Base-by-base conservation (phyloP, 2,329 filamentous ascomycete genomes). In the Canariomyces notabilis region DNA sequence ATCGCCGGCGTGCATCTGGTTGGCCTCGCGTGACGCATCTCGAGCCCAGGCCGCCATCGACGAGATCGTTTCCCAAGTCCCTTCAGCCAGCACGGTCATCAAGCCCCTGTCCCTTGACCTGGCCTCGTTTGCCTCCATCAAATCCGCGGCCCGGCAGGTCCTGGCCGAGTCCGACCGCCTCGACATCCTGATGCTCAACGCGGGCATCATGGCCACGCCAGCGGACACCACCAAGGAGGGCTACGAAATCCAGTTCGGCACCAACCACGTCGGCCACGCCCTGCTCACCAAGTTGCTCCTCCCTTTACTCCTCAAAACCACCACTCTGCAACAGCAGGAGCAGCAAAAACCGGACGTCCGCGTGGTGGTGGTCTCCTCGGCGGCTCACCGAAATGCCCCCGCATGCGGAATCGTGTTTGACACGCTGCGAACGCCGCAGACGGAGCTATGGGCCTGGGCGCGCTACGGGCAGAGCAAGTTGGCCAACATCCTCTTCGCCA, bases 241-340 rank as follows among this genome's bases (percentile, higher is more conserved):
- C 15, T 75, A 72, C 56, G 73, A 76, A 55, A 50, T 67, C 14
- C 67, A 72, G 45, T 72, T 75, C 50, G 71, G 66, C 14, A 71
- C 66, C 5, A 76, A 75, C 51, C 69, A 74, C 55, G 50, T 75
- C 16, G 71, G 70, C 16, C 72, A 74, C 44, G 68, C 69, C 2
- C 59, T 72, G 0, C 61, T 75, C 2, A 64, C 62, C 29, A 64
- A 67, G 37, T 58, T 67, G 2, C 54, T 73, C 9, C 43, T 58
- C 5, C 61, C 61, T 1, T 33, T 57, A 4, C 51, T 64, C 5
- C 43, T 51, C 14, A 46, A 55, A 8, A 63, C 61, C 15, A 52
- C 51, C 18, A 8, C 33, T 23, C 1, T 26, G 45, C 6, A 42
- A 29, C 3, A 23, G 42, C 26, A 29, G 8, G 4, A 29, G 7